Evolutionary conservation across 2,329 filamentous ascomycete genomes (phyloP).

Genomic region (Diplodia intermedia): DNA sequence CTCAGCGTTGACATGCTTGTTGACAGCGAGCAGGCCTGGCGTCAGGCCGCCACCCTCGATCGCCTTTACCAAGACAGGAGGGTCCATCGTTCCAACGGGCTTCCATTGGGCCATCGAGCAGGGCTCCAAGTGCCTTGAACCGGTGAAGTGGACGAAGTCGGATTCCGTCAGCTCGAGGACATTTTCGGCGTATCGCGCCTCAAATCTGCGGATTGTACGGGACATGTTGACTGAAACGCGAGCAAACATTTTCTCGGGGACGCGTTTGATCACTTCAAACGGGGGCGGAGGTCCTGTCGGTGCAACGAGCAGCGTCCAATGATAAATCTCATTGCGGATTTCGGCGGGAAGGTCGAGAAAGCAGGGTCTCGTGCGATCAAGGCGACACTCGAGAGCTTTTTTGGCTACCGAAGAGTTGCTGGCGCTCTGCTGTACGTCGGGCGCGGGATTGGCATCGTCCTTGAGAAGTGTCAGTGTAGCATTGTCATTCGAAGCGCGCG

Average conservation of each 20-base stretch:
- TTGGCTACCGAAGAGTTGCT: background rate
- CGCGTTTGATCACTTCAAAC: too few species aligned
- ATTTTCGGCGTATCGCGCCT: too few species aligned
- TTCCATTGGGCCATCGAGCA: too few species aligned
- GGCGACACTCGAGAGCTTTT: background rate
- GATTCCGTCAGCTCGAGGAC: too few species aligned
- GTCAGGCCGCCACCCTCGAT: background rate
- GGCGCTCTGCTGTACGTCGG: background rate
- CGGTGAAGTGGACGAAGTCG: too few species aligned
- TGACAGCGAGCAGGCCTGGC: background rate
- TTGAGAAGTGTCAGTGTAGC: background rate
- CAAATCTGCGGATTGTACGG: too few species aligned
- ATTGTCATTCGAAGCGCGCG: too few species aligned
- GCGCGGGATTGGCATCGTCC: background rate
- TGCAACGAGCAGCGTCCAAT: background rate
- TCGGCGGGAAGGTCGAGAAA: conserved; percentile 16
- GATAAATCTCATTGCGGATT: conserved; percentile 10
- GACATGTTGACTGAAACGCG: too few species aligned
- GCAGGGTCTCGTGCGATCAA: background rate
- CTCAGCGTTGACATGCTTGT: conserved; percentile 46
- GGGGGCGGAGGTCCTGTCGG: too few species aligned
- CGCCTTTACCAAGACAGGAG: background rate
- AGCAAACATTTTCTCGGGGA: too few species aligned
- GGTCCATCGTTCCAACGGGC: background rate
- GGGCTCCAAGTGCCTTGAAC: too few species aligned